These are phyloP conservation scores for Cichorium intybus DNA, from an alignment of 140 eudicot species.

Conservation along the genomic window DNA sequence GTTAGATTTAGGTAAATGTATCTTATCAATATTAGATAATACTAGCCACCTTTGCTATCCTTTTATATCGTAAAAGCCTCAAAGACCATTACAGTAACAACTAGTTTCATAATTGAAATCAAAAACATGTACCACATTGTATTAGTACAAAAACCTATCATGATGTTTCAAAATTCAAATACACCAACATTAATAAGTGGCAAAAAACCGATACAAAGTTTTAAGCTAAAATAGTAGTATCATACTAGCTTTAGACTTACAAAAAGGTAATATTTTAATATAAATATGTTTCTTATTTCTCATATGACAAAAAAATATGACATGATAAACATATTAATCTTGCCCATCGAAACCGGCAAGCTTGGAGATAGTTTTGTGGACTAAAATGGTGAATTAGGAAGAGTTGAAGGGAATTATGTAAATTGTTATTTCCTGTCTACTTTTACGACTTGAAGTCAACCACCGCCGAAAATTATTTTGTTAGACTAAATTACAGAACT, in stretches of 20 bases:
- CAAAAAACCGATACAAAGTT: too few species aligned
- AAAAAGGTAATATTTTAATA: too few species aligned
- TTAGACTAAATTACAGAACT: neutral
- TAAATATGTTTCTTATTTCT: neutral
- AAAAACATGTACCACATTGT: too few species aligned
- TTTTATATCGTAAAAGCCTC: too few species aligned
- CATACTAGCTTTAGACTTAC: neutral
- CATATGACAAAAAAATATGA: neutral
- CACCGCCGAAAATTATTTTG: neutral
- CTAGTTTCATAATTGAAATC: too few species aligned
- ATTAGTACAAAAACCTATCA: too few species aligned
- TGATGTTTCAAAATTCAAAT: neutral
- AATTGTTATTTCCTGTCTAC: constrained; percentile 1
- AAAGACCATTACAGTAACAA: too few species aligned
- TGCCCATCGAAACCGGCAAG: neutral
- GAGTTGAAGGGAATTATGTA: neutral
- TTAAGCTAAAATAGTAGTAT: too few species aligned
- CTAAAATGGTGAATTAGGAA: neutral
- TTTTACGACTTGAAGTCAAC: constrained; percentile 19
- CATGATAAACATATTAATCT: neutral
- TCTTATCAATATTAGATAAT: too few species aligned
- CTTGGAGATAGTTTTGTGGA: neutral
- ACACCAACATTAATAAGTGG: neutral
- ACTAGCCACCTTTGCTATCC: too few species aligned
- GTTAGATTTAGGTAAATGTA: too few species aligned